Evolutionary conservation across 1,284 basidiomycete species (phyloP), one percentile per base, ranked within the genome.

Genomic region (Ustilago curta): DNA sequence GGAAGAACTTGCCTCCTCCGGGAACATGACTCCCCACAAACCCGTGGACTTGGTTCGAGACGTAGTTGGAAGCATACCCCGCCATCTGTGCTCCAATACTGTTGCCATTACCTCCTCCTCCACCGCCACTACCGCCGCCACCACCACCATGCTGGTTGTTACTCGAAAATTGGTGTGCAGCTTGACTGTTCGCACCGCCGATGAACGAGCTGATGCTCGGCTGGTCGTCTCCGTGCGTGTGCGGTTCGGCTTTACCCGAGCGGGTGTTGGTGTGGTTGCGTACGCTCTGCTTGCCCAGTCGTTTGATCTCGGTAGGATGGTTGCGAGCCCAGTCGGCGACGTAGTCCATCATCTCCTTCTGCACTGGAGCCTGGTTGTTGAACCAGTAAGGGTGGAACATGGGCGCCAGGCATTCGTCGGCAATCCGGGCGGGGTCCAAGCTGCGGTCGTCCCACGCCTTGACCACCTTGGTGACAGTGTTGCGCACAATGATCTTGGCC

Each of bases 391-490:
- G 80, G 50, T 82, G 80, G 72, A 81, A 81, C 73, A 81, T 75
- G 58, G 65, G 60, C 11, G 79, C 80, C 14, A 82, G 63, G 32
- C 79, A 79, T 58, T 79, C 79, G 53, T 82, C 80, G 2, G 79
- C 80, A 12, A 77, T 64, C 5, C 52, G 77, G 3, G 55, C 44
- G 16, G 78, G 54, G 37, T 79, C 68, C 35, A 59, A 25, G 35
- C 42, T 66, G 14, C 51, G 53, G 50, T 80, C 79, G 45, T 89
- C 82, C 94, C 95, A 97, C 1, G 94, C 93, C 78, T 91, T 91
- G 47, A 91, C 91, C 18, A 97, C 88, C 40, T 89, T 83, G 67
- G 88, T 88, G 62, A 91, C 90, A 4, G 87, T 85, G 81, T 91
- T 85, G 63, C 88, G 86, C 16, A 92, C 90, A 60, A 86, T 77